Evolutionary conservation across 805 yeast species (phyloP).

Genomic region (Candida berthetii): DNA sequence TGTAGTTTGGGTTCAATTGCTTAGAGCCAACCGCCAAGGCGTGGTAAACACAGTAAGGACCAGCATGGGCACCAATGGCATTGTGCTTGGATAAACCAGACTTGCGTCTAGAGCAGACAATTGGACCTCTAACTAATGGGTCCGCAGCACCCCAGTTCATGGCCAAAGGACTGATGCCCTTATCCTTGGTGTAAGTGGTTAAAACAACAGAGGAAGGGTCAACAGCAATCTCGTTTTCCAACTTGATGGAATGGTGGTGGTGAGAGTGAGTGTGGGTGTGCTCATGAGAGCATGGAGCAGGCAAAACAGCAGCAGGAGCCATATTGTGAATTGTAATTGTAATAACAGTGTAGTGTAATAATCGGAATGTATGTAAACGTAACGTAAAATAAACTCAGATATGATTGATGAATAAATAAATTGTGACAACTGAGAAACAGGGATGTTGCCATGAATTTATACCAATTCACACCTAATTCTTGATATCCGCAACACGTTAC

Average conservation of each 20-base stretch:
- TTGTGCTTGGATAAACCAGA: constrained; percentile 48
- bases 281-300: background rate
- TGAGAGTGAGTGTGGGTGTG: background rate
- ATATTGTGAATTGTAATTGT: background rate
- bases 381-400: too few species aligned
- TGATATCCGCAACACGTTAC: too few species aligned
- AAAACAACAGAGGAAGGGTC: constrained; percentile 28
- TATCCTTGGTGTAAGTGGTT: constrained; percentile 49
- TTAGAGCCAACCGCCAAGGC: constrained; percentile 60
- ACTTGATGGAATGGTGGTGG: constrained; percentile 11
- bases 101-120: constrained; percentile 45
- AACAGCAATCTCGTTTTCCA: constrained; percentile 13
- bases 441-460: too few species aligned
- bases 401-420: too few species aligned
- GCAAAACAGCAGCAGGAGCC: constrained; percentile 14
- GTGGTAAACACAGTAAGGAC: constrained; percentile 58
- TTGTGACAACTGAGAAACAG: too few species aligned
- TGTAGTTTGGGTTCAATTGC: constrained; percentile 44
- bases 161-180: constrained; percentile 40
- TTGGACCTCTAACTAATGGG: constrained; percentile 46
- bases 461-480: too few species aligned
- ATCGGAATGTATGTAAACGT: too few species aligned
- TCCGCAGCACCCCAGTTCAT: constrained; percentile 48
- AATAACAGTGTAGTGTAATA: too few species aligned
- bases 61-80: constrained; percentile 61